Percentiles rank a stretch among this genome's conserved stretches.
Conservation (phyloP, 139 green algal genomes). For the Medakamo hakoo region DNA sequence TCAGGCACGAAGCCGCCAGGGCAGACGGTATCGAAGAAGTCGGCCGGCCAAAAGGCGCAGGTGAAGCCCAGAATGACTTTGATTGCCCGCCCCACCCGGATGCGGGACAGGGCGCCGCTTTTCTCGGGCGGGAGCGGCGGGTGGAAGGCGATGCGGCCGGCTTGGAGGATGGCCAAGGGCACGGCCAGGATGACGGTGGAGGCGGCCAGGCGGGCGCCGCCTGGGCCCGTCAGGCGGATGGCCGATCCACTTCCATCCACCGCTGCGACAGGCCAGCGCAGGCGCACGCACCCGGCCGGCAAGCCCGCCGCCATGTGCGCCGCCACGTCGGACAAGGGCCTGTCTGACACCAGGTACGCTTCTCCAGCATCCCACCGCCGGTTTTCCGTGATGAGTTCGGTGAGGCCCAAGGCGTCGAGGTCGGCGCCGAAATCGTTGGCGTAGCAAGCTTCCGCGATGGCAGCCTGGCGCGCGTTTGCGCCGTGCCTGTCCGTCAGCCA, state of each 20-base stretch:
- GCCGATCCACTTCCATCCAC: too few species aligned
- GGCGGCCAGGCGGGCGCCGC: neutral
- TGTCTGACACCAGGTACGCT: conserved; percentile 61
- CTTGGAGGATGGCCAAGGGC: conserved; percentile 25
- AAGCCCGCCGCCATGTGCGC: conserved; percentile 20
- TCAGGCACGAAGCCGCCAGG: conserved; percentile 55
- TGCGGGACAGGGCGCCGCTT: conserved; percentile 18
- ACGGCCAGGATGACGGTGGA: conserved; percentile 32
- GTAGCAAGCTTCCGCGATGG: conserved; percentile 53
- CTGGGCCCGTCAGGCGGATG: conserved; percentile 9
- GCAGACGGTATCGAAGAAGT: conserved; percentile 69
- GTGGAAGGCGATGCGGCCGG: conserved; percentile 33
- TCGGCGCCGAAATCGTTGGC: conserved; percentile 69
- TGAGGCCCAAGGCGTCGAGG: conserved; percentile 45
- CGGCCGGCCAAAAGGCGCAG: conserved; percentile 47
- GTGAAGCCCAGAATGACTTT: conserved; percentile 42
- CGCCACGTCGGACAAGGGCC: conserved; percentile 29
- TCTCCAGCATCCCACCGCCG: conserved; percentile 39
- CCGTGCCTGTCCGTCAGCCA: conserved; percentile 23
- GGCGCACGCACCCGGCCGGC: conserved; percentile 12
- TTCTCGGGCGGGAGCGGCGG: conserved; percentile 50
- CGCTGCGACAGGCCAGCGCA: conserved; percentile 20
- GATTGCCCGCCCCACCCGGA: conserved; percentile 39
- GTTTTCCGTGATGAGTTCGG: conserved; percentile 63
- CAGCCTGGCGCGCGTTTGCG: conserved; percentile 14